These are phyloP conservation scores for Phytophthora parvispora DNA, from an alignment of 352 stramenopile species.

Conservation along the genomic window DNA sequence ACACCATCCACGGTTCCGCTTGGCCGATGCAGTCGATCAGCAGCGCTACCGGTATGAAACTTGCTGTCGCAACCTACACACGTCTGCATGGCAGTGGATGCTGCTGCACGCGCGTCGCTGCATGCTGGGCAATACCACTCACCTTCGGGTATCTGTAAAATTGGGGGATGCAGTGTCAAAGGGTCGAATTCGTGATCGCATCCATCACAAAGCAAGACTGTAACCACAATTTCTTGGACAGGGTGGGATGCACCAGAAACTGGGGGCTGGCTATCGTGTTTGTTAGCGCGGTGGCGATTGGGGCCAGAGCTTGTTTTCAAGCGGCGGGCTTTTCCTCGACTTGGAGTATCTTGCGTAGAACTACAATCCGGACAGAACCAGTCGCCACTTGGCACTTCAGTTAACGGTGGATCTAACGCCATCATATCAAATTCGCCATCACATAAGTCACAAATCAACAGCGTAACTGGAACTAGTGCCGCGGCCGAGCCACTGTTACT, in stretches of 20 bases:
- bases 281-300: conserved; percentile 10
- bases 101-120: conserved; percentile 10
- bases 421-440: conserved; percentile 75
- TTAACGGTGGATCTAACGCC: conserved; percentile 57
- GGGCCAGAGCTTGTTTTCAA: conserved; percentile 5
- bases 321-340: conserved; percentile 1
- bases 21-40: conserved; percentile 17
- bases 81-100: conserved; percentile 9
- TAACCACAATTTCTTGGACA: conserved; percentile 35
- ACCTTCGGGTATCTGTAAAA: conserved; percentile 53
- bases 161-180: conserved; percentile 51
- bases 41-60: conserved; percentile 22
- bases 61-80: conserved; percentile 50
- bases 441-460: conserved; percentile 81
- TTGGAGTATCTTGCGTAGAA: conserved; percentile 3
- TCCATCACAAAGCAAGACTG: conserved; percentile 73
- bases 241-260: neutral
- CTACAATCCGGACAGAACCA: conserved; percentile 46
- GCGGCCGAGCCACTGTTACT: neutral
- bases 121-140: conserved; percentile 64
- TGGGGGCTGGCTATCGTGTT: neutral
- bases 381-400: conserved; percentile 55
- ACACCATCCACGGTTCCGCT: conserved; percentile 35
- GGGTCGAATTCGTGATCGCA: conserved; percentile 79
- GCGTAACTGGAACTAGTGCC: conserved; percentile 33